These are phyloP conservation scores for Cyclanthera cordifolia DNA, from an alignment of 306 rosid species.

Conservation along the genomic window DNA sequence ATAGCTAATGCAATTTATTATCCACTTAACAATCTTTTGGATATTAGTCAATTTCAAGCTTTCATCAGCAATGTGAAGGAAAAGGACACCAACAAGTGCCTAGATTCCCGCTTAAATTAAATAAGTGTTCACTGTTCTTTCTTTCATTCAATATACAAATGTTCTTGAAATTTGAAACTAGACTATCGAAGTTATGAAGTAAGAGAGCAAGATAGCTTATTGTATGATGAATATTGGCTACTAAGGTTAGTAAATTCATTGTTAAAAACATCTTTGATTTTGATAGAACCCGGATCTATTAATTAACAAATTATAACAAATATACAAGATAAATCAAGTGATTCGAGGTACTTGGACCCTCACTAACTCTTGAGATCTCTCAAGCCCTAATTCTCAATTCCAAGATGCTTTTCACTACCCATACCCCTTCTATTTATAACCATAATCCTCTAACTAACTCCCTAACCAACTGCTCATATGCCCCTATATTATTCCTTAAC, in stretches of 20 bases:
- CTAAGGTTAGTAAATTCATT: neutral
- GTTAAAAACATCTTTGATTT: neutral
- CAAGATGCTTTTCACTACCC: no score
- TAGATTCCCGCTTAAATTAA: neutral
- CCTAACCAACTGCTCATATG: no score
- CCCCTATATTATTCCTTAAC: no score
- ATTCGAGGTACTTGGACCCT: no score
- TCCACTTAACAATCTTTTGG: neutral
- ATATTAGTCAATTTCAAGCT: neutral
- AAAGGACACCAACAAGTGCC: neutral
- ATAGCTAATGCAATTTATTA: neutral
- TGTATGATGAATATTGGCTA: neutral
- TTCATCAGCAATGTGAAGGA: neutral
- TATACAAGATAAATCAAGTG: no score
- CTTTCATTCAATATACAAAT: neutral
- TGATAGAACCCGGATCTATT: no score
- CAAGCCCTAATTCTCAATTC: no score
- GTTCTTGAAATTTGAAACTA: slow-evolving; percentile 6
- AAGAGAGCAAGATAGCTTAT: neutral
- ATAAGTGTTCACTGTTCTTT: neutral
- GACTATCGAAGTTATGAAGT: neutral
- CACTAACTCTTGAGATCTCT: no score
- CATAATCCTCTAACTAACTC: no score
- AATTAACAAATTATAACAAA: no score
- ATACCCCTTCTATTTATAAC: no score